phyloP scores from a whole-genome alignment of 495 filamentous ascomycete genomes.

The Penicillium cinerascens region DNA sequence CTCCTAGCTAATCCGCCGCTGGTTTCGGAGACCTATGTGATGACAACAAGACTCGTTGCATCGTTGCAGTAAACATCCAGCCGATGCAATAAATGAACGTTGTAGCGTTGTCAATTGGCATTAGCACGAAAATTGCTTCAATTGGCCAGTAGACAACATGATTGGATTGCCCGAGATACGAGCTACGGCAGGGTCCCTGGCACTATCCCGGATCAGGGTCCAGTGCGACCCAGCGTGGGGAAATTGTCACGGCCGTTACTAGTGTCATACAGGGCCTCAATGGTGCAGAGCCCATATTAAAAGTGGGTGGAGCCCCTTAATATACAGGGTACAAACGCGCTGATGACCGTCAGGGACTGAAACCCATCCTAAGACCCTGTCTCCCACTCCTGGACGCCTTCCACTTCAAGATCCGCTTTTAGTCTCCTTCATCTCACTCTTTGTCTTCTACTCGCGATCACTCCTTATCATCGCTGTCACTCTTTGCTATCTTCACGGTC shows the following conservation, averaged over 20 bases:
- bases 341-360: conserved; percentile 11
- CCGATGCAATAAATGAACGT: neutral
- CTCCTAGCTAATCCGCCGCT: conserved; percentile 5
- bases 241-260: conserved; percentile 1
- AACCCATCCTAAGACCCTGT: conserved; percentile 10
- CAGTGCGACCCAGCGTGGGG: neutral
- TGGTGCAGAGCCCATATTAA: neutral
- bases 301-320: neutral
- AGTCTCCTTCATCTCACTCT: conserved; percentile 26
- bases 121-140: neutral
- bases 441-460: conserved; percentile 20
- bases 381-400: conserved; percentile 12
- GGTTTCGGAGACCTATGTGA: neutral
- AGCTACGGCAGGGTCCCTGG: conserved; percentile 14
- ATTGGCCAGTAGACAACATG: neutral
- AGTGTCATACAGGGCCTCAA: neutral
- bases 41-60: neutral
- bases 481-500: conserved; percentile 23
- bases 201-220: conserved; percentile 14
- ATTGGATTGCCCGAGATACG: neutral
- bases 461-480: conserved; percentile 21
- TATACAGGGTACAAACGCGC: neutral
- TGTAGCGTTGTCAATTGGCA: neutral
- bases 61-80: neutral
- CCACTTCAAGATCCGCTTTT: conserved; percentile 11